Base-by-base conservation (phyloP, 768 basidiomycete genomes). In the Aureoboletus auriporus region DNA sequence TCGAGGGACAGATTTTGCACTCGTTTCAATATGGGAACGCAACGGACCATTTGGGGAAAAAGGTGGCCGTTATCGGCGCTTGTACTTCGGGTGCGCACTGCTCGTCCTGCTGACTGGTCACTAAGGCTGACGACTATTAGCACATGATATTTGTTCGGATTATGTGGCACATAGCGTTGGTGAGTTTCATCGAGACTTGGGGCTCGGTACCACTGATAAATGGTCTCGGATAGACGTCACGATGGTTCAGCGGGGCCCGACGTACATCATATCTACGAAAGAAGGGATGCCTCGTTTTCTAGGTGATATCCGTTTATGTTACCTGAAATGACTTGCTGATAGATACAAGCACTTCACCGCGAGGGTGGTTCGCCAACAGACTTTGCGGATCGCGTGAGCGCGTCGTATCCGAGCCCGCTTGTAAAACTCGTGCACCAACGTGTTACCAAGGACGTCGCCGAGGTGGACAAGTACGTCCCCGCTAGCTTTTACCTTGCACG, bases 31-130 rank as follows among this genome's bases (percentile, higher is more conserved):
- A 86, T 61, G 72, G 74, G 34, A 69, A 63, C n/a, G 81, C 82
- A 0, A 64, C 69, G 10, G 79, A 80, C 35, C 81, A 82, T 55
- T 38, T 60, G 1, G 86, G 84, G 12, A 88, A 88, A 68, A 89
- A 82, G 58, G 84, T 86, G 0, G 71, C 82, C 5, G 79, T 89
- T 2, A 67, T 89, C 5, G 86, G 86, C 2, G 74, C 84, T 12
- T 80, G 80, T 44, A 84, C 83, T 10, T 83, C 79, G 2, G 75
- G 77, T 74, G 49, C 17, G 40, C 69, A 11, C 68, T 67, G 16
- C 11, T 30, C 1, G 13, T 5, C 8, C 30, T 16, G 29, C 28
- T 10, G 1, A 23, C 20, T 23, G 20, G n/a, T 23, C 20, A 23
- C 20, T 23, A 23, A 23, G 20, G 20, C 53, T 60, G 17, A 56